Evolutionary conservation across 169 alveolate genomes (phyloP).

Genomic region (Ichthyophthirius multifiliis): DNA sequence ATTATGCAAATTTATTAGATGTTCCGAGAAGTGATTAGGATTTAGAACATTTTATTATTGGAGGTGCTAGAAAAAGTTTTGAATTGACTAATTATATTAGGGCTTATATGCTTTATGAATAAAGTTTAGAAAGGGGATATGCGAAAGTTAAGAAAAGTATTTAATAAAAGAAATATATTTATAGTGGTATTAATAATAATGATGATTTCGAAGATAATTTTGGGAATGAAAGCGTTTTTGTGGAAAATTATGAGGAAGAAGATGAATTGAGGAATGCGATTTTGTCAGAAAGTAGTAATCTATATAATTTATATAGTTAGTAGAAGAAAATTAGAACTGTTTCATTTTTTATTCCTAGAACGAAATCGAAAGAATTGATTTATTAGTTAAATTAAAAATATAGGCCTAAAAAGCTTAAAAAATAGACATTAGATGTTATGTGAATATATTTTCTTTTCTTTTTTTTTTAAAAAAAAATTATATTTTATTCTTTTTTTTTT

Average conservation of each 20-base stretch:
- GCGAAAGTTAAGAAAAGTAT: background rate
- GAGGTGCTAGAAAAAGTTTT: constrained; percentile 32
- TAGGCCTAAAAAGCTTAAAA: too few species aligned
- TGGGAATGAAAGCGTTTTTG: background rate
- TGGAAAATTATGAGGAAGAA: background rate
- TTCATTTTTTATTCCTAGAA: background rate
- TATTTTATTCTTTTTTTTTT: too few species aligned
- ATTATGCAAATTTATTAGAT: constrained; percentile 45
- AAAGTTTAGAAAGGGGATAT: constrained; percentile 11
- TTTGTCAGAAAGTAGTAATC: background rate
- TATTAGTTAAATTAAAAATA: background rate
- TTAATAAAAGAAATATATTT: background rate
- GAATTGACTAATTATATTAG: constrained; percentile 7
- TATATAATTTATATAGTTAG: background rate
- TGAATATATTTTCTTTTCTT: too few species aligned
- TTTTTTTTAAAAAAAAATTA: too few species aligned
- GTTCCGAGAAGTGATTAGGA: constrained; percentile 45
- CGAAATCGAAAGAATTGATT: constrained; percentile 1
- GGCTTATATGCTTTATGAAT: constrained; percentile 23
- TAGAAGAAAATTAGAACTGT: background rate
- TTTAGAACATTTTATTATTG: constrained; percentile 21
- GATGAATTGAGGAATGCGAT: background rate
- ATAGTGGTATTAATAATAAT: background rate
- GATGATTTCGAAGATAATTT: background rate
- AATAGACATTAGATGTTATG: too few species aligned